A percentile compares a stretch with the other conserved stretches of the same genome.
phyloP scores from a whole-genome alignment of 805 yeast genomes.

The Barnettozyma botsteinii region DNA sequence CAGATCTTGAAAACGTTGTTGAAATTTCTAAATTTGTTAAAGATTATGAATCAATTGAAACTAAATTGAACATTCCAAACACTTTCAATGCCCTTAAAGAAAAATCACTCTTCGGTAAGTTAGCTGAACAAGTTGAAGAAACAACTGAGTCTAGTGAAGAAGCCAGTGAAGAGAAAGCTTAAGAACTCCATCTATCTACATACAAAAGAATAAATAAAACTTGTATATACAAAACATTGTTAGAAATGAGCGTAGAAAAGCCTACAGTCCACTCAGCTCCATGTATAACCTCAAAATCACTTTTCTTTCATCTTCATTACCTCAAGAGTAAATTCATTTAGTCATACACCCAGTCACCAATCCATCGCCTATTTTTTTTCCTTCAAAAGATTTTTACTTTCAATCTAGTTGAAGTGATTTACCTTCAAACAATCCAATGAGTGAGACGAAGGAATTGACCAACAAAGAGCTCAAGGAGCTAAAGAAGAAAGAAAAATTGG shows the following conservation, averaged over 20 bases:
- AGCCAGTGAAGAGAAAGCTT: not conserved
- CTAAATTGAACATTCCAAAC: slow-evolving; percentile 6
- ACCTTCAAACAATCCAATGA: not conserved
- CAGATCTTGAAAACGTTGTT: not conserved
- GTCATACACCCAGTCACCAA: not conserved
- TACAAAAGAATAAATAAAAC: not conserved
- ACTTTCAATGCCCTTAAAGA: slow-evolving; percentile 11
- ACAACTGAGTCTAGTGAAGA: not conserved
- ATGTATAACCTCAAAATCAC: too few relatives aligned
- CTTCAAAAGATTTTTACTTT: not conserved
- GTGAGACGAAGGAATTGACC: slow-evolving; percentile 35
- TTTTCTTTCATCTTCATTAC: too few relatives aligned
- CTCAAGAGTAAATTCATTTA: too few relatives aligned
- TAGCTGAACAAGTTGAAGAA: not conserved
- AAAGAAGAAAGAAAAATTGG: slow-evolving; percentile 86
- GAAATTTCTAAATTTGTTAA: slow-evolving; percentile 7
- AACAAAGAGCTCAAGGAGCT: slow-evolving; percentile 83
- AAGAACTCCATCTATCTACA: not conserved
- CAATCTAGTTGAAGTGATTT: not conserved
- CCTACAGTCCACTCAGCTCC: too few relatives aligned
- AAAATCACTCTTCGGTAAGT: slow-evolving; percentile 8
- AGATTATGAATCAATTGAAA: slow-evolving; percentile 9
- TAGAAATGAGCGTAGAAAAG: too few relatives aligned
- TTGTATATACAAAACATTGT: too few relatives aligned
- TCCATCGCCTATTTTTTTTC: not conserved